Conservation (phyloP, 208 protist species). For the Wallacemonas sp. region DNA sequence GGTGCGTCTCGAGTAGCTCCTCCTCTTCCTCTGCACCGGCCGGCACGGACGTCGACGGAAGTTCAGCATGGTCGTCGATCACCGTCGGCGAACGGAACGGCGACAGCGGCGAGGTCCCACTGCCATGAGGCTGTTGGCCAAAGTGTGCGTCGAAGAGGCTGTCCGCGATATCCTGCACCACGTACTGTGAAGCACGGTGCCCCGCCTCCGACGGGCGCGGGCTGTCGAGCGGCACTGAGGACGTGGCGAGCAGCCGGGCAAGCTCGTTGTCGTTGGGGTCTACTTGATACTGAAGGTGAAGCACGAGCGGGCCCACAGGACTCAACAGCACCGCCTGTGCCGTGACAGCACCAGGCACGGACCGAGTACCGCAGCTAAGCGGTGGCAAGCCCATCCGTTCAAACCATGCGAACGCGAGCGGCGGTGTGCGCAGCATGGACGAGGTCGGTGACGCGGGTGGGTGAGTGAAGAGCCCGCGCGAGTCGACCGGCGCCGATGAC, state of each 20-base stretch:
- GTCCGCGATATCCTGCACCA: no score
- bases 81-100: no score
- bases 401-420: neutral
- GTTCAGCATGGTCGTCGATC: no score
- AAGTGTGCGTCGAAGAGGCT: no score
- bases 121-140: no score
- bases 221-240: no score
- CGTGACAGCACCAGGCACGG: slow-evolving; percentile 21
- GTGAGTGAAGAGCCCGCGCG: neutral
- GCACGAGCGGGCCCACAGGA: slow-evolving; percentile 54
- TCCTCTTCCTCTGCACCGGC: neutral
- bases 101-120: no score
- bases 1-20: no score
- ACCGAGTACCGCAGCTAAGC: slow-evolving; percentile 47
- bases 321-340: slow-evolving; percentile 59
- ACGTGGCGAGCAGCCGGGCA: neutral
- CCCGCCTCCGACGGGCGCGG: no score
- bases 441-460: neutral
- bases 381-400: slow-evolving; percentile 16
- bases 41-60: no score
- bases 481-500: neutral
- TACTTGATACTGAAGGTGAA: slow-evolving; percentile 56
- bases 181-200: no score
- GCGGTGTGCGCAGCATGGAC: neutral
- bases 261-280: neutral